Base-by-base conservation (phyloP, 441 rosid genomes). In the Adansonia madagascariensis region DNA sequence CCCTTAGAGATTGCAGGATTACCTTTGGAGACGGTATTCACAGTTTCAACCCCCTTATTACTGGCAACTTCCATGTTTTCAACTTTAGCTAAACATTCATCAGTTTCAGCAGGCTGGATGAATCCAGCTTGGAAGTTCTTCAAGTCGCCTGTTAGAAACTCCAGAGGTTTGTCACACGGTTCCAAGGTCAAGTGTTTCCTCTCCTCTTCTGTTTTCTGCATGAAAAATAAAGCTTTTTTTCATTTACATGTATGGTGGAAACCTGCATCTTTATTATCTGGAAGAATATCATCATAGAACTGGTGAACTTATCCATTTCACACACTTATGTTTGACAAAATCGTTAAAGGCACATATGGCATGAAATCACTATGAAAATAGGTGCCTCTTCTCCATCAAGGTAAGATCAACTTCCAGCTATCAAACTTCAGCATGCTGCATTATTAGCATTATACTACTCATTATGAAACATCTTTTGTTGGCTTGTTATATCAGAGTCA, bases 161-260 rank as follows among this genome's bases (percentile, higher is more conserved):
- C 74, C 1, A 18, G 78, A 43, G 77, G 27, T 60, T 43, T 57
- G 12, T 78, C 82, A 41, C 63, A 47, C 52, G 49, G 79, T 73
- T 56, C 71, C 56, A 71, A 72, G 46, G 61, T 39, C 73, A 75
- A 73, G 80, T 74, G 18, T 67, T 39, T 63, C 35, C 50, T 69
- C 74, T 79, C 84, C 62, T 18, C 83, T 62, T 76, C 86, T 22
- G 44, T 71, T 85, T 78, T 83, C 92, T 90, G 84, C 83, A 81
- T 43, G 43, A 43, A 56, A 65, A 64, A 64, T 8, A 69, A 50
- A 49, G 22, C 4, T 64, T 15, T 31, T 14, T 17, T 71, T 27
- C 20, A 17, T 60, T 79, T 47, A 55, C 73, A 74, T 35, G 43
- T 39, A 53, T 56, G 15, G 41, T 46, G 49, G 46, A 39, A 52